phyloP scores from a whole-genome alignment of 345 rosid genomes.

The Linum trigynum region DNA sequence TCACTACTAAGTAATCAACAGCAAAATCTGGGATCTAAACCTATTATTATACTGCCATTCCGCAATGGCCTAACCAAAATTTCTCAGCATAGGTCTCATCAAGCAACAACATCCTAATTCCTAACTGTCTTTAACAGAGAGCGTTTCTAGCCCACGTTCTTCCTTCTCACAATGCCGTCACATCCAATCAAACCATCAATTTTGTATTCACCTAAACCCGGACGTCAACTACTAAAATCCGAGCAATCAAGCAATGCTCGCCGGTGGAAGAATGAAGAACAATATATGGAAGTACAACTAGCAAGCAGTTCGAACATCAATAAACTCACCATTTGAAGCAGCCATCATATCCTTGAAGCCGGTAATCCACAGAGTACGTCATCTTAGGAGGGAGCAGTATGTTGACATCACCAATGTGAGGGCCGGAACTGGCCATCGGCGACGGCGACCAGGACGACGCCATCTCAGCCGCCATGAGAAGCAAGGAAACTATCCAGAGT shows the following conservation, averaged over 20 bases:
- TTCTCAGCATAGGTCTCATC: too few relatives aligned
- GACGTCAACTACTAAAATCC: too few relatives aligned
- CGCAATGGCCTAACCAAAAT: too few relatives aligned
- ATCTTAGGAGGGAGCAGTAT: constrained; percentile 82
- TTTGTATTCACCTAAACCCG: too few relatives aligned
- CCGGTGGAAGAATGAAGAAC: not conserved
- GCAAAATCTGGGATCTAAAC: too few relatives aligned
- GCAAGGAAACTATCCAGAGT: constrained; percentile 18
- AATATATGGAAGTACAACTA: not conserved
- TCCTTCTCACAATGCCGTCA: too few relatives aligned
- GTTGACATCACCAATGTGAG: constrained; percentile 89
- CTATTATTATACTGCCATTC: too few relatives aligned
- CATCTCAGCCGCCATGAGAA: constrained; percentile 17
- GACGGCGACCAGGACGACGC: constrained; percentile 4
- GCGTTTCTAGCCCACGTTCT: too few relatives aligned
- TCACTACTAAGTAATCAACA: too few relatives aligned
- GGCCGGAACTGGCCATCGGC: constrained; percentile 46
- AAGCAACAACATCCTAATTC: too few relatives aligned
- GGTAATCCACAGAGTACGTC: constrained; percentile 83
- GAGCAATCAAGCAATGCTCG: not conserved
- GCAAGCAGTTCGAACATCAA: not conserved
- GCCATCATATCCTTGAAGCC: constrained; percentile 92
- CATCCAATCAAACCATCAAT: too few relatives aligned
- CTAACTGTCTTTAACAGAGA: too few relatives aligned
- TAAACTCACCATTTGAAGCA: constrained; percentile 74